Evolutionary conservation across 2,329 filamentous ascomycete species (phyloP), one percentile per base, ranked within the genome.

Genomic region (Venturia aucupariae): DNA sequence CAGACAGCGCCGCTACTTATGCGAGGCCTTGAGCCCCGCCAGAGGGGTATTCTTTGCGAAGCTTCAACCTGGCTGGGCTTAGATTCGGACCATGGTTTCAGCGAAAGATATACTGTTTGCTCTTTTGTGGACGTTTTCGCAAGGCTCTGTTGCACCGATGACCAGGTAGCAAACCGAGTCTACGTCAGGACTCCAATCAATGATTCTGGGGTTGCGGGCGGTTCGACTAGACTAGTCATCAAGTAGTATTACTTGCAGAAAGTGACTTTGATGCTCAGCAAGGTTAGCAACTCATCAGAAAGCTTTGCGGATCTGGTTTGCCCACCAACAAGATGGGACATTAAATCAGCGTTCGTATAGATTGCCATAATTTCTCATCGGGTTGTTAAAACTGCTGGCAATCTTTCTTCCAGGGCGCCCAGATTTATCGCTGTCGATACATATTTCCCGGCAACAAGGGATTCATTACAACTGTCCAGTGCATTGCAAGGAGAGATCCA

Each of bases 21-120:
- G 30, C 35, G 17, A 35, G 19, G 35, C 51, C 13, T n/a, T n/a
- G 27, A 1, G 7, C 2, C 13, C 27, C 30, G 35, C 30, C 11
- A n/a, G 3, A 35, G 30, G 30, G 30, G 30, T 0, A 22, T 57
- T 55, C 27, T 57, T 27, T 35, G 51, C 24, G 8, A 17, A 30
- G 24, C 17, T 57, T 35, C 30, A 35, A 19, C 22, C 51, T 13
- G 51, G 51, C 5, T 55, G 48, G 24, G 27, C 15, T 57, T 57
- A 27, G 51, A 11, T 22, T 57, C 30, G 51, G 51, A 17, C 51
- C 30, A 19, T 38, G 10, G 24, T 8, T 11, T 57, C 30, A n/a
- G 51, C 51, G 27, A 35, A 57, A 35, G 51, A 57, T 35, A 17
- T 57, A 22, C 27, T 57, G 30, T 57, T 57, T 57, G 51, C 51